Evolutionary conservation across 2,329 filamentous ascomycete species (phyloP).

Genomic region (Arthrobotrys musiformis): DNA sequence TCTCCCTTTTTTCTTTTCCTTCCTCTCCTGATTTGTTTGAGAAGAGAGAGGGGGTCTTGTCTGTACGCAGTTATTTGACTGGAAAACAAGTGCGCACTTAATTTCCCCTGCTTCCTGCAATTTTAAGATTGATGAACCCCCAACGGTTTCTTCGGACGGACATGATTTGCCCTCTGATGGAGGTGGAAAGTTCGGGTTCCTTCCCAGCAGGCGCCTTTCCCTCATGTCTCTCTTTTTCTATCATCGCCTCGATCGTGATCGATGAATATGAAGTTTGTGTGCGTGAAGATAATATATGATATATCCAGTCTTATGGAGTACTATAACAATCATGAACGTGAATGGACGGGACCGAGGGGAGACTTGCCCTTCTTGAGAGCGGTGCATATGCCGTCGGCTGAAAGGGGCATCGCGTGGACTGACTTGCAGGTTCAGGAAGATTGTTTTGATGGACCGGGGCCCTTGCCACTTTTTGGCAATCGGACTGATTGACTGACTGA

Average conservation of each 20-base stretch:
- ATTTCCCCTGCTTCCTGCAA: conserved; percentile 55
- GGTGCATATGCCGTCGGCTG: conserved; percentile 19
- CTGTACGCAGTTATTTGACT: conserved; percentile 34
- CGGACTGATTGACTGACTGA: neutral
- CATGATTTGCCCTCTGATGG: conserved; percentile 21
- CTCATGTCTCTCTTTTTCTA: too few species aligned
- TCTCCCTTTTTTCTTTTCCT: conserved; percentile 29
- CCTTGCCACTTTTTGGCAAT: conserved; percentile 6
- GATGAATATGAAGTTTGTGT: neutral
- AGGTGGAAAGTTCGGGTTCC: conserved; percentile 20
- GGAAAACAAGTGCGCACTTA: conserved; percentile 49
- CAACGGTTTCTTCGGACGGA: conserved; percentile 38
- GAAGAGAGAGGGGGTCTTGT: conserved; percentile 13
- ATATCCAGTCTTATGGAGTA: conserved; percentile 6
- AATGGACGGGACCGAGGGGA: conserved; percentile 8
- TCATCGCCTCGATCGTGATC: conserved; percentile 11
- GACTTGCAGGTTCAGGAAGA: conserved; percentile 44
- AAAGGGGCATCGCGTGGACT: conserved; percentile 30
- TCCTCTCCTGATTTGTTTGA: conserved; percentile 27
- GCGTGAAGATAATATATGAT: neutral
- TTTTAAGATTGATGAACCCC: conserved; percentile 31
- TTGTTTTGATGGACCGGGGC: conserved; percentile 51
- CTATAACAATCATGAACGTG: conserved; percentile 11
- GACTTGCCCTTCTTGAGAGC: conserved; percentile 20
- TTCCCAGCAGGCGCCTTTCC: conserved; percentile 13